Evolutionary conservation across 306 rosid genomes (phyloP), one percentile per base, ranked within the genome.

Genomic region (Cyamopsis tetragonoloba): DNA sequence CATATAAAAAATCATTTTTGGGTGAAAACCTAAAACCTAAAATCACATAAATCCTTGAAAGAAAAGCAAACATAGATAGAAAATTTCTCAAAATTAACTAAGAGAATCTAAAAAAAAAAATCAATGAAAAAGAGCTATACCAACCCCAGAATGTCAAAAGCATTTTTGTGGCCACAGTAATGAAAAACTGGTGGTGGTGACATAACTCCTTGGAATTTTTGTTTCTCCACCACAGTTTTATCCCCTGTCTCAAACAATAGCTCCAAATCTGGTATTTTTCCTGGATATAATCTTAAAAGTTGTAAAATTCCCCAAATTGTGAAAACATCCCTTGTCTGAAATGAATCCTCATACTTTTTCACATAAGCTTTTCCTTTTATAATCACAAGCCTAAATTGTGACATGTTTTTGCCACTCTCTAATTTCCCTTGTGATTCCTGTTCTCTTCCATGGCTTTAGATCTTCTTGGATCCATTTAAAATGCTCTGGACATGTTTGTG

Each of bases 121-220:
- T 62, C 2, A 41, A 43, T 14, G 43, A 28, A 34, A 26, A 44
- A 27, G n/a, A n/a, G 31, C 41, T 46, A 61, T 74, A 79, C 83
- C 83, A 74, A 12, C 80, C 83, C 83, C 80, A 74, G 70, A 74
- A 79, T 74, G 47, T 79, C 83, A 6, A 55, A 30, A 4, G 79
- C 6, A 1, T 30, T 7, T 6, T 63, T 46, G 0, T 56, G 2
- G 0, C 46, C 77, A 56, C 83, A 68, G 1, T 74, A 79, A 57
- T 70, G 80, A 13, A 79, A 79, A 50, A 79, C 4, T 0, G 83
- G 80, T 7, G 83, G 83, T 6, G 69, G 68, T 12, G 47, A 2
- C 19, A 1, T 63, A 26, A 23, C 41, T n/a, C 41, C 58, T 54
- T 49, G 42, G 4, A 50, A 62, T 17, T 17, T 12, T 9, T n/a